Percentiles rank a stretch among this genome's conserved stretches.
These are phyloP conservation scores for Coprinopsis sp. DNA, from an alignment of 768 basidiomycete species.

Conservation along the genomic window DNA sequence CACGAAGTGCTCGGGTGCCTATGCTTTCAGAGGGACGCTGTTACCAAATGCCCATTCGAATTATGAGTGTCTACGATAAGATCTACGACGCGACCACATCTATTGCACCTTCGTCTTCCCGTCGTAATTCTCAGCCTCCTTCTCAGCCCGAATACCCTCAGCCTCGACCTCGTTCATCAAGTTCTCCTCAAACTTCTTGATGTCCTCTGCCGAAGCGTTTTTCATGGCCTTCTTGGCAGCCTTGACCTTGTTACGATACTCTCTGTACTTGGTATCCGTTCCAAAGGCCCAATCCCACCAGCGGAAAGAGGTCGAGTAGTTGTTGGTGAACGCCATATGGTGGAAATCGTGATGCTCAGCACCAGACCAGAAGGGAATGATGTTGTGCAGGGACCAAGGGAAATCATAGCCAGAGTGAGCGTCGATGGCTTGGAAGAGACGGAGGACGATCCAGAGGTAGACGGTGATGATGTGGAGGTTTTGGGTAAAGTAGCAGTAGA, in stretches of 20 bases:
- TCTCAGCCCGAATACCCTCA: slow-evolving; percentile 69
- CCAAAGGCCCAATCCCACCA: slow-evolving; percentile 90
- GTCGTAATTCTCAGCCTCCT: slow-evolving; percentile 38
- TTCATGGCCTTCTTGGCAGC: slow-evolving; percentile 57
- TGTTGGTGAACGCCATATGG: slow-evolving; percentile 94
- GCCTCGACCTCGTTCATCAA: slow-evolving; percentile 67
- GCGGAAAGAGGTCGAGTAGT: slow-evolving; percentile 90
- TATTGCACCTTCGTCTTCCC: slow-evolving; percentile 34
- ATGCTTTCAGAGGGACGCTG: too few species aligned
- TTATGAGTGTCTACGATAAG: too few species aligned
- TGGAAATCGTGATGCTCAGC: slow-evolving; percentile 99
- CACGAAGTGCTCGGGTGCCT: too few species aligned
- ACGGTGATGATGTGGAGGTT: slow-evolving; percentile 90
- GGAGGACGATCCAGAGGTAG: slow-evolving; percentile 89
- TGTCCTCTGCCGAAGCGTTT: slow-evolving; percentile 49
- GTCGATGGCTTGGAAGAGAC: slow-evolving; percentile 96
- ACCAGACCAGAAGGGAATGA: slow-evolving; percentile 94
- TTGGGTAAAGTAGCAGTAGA: slow-evolving; percentile 72
- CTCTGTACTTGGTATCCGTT: slow-evolving; percentile 86
- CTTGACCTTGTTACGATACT: slow-evolving; percentile 64
- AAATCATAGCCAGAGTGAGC: slow-evolving; percentile 98
- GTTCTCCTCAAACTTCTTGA: slow-evolving; percentile 51
- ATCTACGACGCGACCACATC: too few species aligned
- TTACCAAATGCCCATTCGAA: too few species aligned
- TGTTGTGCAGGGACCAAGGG: slow-evolving; percentile 93